phyloP scores from a whole-genome alignment of 345 rosid species.

The Gossypium raimondii region DNA sequence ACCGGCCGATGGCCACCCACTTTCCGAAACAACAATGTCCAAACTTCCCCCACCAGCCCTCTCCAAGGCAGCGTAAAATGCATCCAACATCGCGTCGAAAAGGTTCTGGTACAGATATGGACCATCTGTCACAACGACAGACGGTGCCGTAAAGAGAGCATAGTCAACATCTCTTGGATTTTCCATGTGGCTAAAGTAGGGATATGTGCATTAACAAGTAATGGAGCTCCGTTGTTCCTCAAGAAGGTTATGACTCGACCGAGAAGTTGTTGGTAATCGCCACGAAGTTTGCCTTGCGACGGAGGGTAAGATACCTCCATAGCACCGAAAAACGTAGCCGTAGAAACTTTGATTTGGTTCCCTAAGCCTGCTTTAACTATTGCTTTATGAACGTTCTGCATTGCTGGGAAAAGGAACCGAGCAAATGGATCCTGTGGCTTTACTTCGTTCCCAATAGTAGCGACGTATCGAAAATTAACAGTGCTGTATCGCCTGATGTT shows the following conservation, averaged over 20 bases:
- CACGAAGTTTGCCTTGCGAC: conserved; percentile 31
- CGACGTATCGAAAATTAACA: conserved; percentile 18
- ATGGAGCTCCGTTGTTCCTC: conserved; percentile 26
- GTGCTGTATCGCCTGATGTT: conserved; percentile 23
- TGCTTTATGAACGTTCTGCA: conserved; percentile 39
- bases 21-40: conserved; percentile 24
- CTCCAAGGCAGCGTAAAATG: conserved; percentile 22
- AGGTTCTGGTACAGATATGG: conserved; percentile 9
- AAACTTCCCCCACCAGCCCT: conserved; percentile 17
- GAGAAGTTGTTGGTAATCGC: conserved; percentile 19
- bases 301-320: conserved; percentile 43
- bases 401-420: conserved; percentile 37
- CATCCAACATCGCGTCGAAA: conserved; percentile 17
- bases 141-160: conserved; percentile 35
- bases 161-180: conserved; percentile 26
- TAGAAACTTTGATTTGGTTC: conserved; percentile 42
- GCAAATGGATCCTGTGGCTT: conserved; percentile 22
- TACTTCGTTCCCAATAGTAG: conserved; percentile 42
- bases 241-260: conserved; percentile 34
- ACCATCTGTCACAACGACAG: conserved; percentile 25
- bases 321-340: conserved; percentile 24
- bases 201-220: conserved; percentile 37
- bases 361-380: conserved; percentile 28
- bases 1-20: conserved; percentile 27
- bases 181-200: conserved; percentile 28